Percentiles rank a stretch among this genome's conserved stretches.
Evolutionary conservation across 306 rosid genomes (phyloP).

Genomic region (Morella rubra): DNA sequence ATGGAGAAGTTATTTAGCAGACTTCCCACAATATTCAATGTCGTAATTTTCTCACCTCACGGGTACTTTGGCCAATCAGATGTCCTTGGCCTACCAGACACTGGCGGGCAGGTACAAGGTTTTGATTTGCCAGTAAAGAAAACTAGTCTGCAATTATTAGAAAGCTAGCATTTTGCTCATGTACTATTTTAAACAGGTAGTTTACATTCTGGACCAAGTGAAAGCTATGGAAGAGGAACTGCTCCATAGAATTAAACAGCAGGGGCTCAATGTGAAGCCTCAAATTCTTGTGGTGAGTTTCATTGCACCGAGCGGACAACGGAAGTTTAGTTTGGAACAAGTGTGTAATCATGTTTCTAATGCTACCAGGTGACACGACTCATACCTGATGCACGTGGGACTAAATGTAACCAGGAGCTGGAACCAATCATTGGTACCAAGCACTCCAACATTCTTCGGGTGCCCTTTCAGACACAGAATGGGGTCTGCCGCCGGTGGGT

Average conservation of each 20-base stretch:
- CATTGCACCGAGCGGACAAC: slow-evolving; percentile 5
- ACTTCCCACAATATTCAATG: slow-evolving; percentile 75
- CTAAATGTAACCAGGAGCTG: slow-evolving; percentile 76
- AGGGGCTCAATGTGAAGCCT: slow-evolving; percentile 76
- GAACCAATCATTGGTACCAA: slow-evolving; percentile 73
- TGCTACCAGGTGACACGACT: slow-evolving; percentile 67
- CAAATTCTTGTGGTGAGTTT: slow-evolving; percentile 80
- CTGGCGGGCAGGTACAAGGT: slow-evolving; percentile 84
- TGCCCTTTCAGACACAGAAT: slow-evolving; percentile 67
- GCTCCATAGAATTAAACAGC: slow-evolving; percentile 64
- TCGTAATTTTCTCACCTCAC: slow-evolving; percentile 81
- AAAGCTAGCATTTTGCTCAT: slow-evolving; percentile 4
- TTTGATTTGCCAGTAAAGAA: slow-evolving; percentile 2
- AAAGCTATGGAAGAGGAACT: slow-evolving; percentile 81
- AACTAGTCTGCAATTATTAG: not conserved
- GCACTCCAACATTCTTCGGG: slow-evolving; percentile 76
- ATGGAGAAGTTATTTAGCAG: slow-evolving; percentile 66
- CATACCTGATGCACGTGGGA: slow-evolving; percentile 86
- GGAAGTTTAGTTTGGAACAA: not conserved
- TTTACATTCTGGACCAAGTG: slow-evolving; percentile 93
- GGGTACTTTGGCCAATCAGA: slow-evolving; percentile 94
- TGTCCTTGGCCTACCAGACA: slow-evolving; percentile 95
- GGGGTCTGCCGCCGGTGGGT: slow-evolving; percentile 73
- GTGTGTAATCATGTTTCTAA: slow-evolving; percentile 14
- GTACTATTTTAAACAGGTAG: slow-evolving; percentile 53